Conservation (phyloP, 768 basidiomycete species). For the Melanogaster broomeanus region DNA sequence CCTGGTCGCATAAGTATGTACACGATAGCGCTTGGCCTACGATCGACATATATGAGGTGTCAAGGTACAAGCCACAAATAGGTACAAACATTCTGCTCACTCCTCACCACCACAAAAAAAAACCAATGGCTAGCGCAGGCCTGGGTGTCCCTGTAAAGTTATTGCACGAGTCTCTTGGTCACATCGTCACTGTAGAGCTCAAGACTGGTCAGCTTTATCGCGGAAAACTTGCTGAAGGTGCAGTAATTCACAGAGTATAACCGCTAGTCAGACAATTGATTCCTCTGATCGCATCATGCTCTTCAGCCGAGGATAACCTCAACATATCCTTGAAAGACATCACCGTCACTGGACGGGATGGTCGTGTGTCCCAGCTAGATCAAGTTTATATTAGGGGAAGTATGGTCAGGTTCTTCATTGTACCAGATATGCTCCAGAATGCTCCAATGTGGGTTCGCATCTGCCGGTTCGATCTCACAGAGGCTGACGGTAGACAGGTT, state of each 20-base stretch:
- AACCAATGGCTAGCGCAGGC: slow-evolving; percentile 52
- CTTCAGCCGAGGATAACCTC: slow-evolving; percentile 94
- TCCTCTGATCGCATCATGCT: slow-evolving; percentile 18
- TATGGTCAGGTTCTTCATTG: slow-evolving; percentile 98
- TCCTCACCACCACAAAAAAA: slow-evolving; percentile 11
- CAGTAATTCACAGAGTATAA: slow-evolving; percentile 19
- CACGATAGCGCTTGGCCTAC: background rate
- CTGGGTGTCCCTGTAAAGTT: slow-evolving; percentile 96
- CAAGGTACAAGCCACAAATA: slow-evolving; percentile 13
- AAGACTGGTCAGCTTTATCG: slow-evolving; percentile 98
- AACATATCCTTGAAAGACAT: slow-evolving; percentile 97
- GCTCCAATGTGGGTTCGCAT: slow-evolving; percentile 84
- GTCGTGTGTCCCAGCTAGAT: slow-evolving; percentile 97
- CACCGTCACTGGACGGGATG: slow-evolving; percentile 97
- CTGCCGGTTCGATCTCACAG: slow-evolving; percentile 2
- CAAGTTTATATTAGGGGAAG: slow-evolving; percentile 99
- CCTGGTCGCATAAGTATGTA: too few species aligned
- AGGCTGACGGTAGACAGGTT: slow-evolving; percentile 63
- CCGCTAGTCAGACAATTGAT: slow-evolving; percentile 5
- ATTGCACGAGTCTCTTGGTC: slow-evolving; percentile 93
- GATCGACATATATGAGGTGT: too few species aligned
- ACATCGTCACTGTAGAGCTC: slow-evolving; percentile 96
- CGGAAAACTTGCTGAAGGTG: slow-evolving; percentile 96
- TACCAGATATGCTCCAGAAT: slow-evolving; percentile 98
- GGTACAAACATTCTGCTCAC: slow-evolving; percentile 14